phyloP scores from a whole-genome alignment of 2,329 filamentous ascomycete genomes.

The Exophiala spinifera region DNA sequence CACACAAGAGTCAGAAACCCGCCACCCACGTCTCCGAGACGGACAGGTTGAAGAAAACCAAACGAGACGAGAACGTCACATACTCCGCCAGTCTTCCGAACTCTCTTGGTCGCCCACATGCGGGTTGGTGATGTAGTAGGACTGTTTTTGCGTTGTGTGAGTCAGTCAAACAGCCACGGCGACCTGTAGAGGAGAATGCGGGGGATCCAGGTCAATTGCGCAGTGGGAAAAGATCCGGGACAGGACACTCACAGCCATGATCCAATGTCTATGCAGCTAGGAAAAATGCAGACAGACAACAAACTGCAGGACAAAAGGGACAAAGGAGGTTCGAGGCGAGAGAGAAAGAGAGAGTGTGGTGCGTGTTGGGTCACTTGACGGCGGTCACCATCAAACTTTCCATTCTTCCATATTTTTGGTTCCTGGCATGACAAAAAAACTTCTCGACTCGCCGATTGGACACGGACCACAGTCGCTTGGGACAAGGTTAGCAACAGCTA shows the following conservation, averaged over 20 bases:
- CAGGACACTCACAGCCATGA: constrained; percentile 17
- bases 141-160: constrained; percentile 8
- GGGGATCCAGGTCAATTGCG: neutral
- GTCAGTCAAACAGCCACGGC: constrained; percentile 4
- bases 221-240: neutral
- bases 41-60: too few relatives aligned
- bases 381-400: too few relatives aligned
- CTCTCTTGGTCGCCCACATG: constrained; percentile 71
- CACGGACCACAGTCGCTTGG: neutral
- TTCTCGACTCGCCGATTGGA: neutral
- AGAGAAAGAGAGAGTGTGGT: neutral
- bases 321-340: neutral
- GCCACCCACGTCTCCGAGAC: too few relatives aligned
- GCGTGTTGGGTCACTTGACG: neutral
- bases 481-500: neutral
- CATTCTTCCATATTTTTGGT: neutral
- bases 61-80: too few relatives aligned
- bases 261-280: neutral
- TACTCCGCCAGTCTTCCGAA: constrained; percentile 81
- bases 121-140: constrained; percentile 77
- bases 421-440: constrained; percentile 9
- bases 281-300: neutral
- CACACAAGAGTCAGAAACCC: neutral
- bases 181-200: neutral
- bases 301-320: neutral